Evolutionary conservation across 441 rosid genomes (phyloP).

Genomic region (Jatropha podagrica): DNA sequence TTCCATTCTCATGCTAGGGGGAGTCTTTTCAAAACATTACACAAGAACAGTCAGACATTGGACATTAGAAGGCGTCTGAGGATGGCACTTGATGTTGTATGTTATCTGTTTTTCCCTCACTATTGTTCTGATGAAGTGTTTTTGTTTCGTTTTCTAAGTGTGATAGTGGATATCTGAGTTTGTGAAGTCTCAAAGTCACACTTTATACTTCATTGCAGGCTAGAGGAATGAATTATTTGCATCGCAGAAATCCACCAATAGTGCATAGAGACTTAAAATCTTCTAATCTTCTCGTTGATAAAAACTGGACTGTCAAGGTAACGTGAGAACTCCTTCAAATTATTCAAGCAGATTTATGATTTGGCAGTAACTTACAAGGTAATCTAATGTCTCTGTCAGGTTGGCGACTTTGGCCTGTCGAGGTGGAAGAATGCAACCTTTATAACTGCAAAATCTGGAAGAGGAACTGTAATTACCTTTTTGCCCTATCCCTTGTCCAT

Average conservation of each 20-base stretch:
- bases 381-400: slow-evolving; percentile 37
- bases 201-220: slow-evolving; percentile 50
- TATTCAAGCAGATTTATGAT: neutral
- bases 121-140: neutral
- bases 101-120: slow-evolving; percentile 27
- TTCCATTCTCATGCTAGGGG: slow-evolving; percentile 51
- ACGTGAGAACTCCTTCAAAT: slow-evolving; percentile 6
- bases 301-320: slow-evolving; percentile 91
- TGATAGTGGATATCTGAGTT: neutral
- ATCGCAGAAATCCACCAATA: slow-evolving; percentile 78
- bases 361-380: slow-evolving; percentile 15
- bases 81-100: slow-evolving; percentile 87
- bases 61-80: slow-evolving; percentile 65
- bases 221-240: slow-evolving; percentile 89
- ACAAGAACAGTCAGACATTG: slow-evolving; percentile 60
- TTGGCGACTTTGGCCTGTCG: slow-evolving; percentile 91
- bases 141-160: neutral
- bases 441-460: slow-evolving; percentile 69
- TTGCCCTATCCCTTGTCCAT: slow-evolving; percentile 8
- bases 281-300: slow-evolving; percentile 83
- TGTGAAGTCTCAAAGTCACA: slow-evolving; percentile 5
- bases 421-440: slow-evolving; percentile 76
- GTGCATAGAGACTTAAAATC: slow-evolving; percentile 88
- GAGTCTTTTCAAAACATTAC: slow-evolving; percentile 84
- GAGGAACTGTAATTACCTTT: slow-evolving; percentile 66